Percentiles rank a stretch among this genome's conserved stretches.
Conservation (phyloP, 495 filamentous ascomycete genomes). For the Penicillium turbatum region DNA sequence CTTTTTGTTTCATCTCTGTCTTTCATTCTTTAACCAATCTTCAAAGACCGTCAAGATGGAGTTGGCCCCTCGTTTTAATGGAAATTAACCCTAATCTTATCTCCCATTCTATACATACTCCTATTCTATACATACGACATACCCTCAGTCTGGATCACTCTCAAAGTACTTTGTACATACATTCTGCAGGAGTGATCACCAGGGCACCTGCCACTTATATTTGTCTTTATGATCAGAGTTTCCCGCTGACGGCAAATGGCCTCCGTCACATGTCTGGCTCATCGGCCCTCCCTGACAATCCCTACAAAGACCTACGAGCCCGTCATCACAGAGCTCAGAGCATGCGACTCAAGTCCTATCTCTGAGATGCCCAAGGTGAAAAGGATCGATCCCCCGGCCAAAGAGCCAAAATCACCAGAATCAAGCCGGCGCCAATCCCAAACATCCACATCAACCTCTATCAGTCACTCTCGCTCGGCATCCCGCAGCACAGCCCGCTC, state of each 20-base stretch:
- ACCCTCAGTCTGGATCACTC: too few relatives aligned
- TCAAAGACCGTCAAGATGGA: conserved; percentile 1
- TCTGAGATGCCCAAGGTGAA: conserved; percentile 22
- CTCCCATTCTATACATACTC: not conserved
- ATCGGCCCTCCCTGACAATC: conserved; percentile 12
- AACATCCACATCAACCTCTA: not conserved
- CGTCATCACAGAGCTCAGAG: conserved; percentile 12
- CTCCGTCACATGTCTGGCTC: conserved; percentile 31
- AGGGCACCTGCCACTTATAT: conserved; percentile 4
- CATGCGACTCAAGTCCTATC: conserved; percentile 7
- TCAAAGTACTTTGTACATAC: not conserved
- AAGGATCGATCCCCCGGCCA: conserved; percentile 17
- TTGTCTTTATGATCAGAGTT: conserved; percentile 1
- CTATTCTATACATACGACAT: too few relatives aligned
- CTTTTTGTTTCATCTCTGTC: not conserved
- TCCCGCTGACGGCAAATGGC: conserved; percentile 13
- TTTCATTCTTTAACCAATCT: too few relatives aligned
- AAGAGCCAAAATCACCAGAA: not conserved
- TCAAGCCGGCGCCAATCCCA: not conserved
- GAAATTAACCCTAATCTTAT: conserved; percentile 20
- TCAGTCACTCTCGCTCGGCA: conserved; percentile 28
- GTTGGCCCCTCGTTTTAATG: conserved; percentile 1
- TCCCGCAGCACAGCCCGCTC: conserved; percentile 34
- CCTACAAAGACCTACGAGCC: conserved; percentile 9
- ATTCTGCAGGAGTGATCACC: not conserved